Base-by-base conservation (phyloP, 78 protist genomes). In the Dictyostelium intermedium region DNA sequence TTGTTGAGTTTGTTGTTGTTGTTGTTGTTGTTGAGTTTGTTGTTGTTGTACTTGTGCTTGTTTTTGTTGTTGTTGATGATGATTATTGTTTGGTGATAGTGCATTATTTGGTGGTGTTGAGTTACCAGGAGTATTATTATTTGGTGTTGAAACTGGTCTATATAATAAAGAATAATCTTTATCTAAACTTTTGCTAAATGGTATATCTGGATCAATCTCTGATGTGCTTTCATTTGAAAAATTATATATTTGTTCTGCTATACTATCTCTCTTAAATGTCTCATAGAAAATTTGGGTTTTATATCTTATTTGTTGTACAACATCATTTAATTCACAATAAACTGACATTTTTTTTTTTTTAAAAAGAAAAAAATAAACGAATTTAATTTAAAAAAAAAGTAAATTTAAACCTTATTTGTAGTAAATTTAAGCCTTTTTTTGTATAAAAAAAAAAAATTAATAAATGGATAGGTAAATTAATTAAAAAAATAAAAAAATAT, bases 281-380 rank as follows among this genome's bases (percentile, higher is more conserved):
- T 89, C 94, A 50, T 89, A 89, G 73, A 89, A 89, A 47, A 89
- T 89, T 53, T 89, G 94, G 13, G 94, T 89, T 25, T 89, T 89
- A 45, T 89, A 80, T 80, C 94, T 89, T n/a, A 89, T 80, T 50
- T 89, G 94, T 18, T 69, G 45, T 8, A 89, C 56, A 16, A 89
- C 94, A 47, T 89, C 94, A 47, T 70, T 45, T 3, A 89, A 30
- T 39, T 89, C 94, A 47, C 94, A 80, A 50, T 79, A 89, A 79
- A 80, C 87, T 70, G 94, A 84, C 94, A 89, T 89, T 37, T 11
- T 41, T 39, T 41, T 39, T 23, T 37, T 53, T 53, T 53, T 53
- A 39, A 39, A 4, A 61, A 61, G 2, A 61, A n/a, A 61, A 61
- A 18, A 61, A n/a, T 14, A 61, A 60, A 60, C 0, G 18, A 60